Evolutionary conservation across 2,329 filamentous ascomycete species (phyloP).

Genomic region (Monosporascus sp.): DNA sequence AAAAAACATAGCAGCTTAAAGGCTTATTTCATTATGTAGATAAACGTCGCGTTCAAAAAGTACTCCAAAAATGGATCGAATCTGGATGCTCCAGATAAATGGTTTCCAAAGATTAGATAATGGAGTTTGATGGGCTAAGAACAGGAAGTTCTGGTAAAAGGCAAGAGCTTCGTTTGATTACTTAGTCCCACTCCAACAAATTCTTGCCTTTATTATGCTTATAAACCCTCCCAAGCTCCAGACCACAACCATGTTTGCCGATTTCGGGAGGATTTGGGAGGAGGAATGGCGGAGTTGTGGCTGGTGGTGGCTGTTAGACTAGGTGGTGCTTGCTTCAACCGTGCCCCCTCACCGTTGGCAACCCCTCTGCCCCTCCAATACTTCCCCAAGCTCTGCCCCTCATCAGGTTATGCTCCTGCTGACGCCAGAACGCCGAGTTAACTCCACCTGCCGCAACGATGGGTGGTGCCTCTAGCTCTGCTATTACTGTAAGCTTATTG

Average conservation of each 20-base stretch:
- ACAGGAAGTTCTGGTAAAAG: slow-evolving; percentile 12
- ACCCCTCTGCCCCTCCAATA: background rate
- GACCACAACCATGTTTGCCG: too few relatives aligned
- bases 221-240: too few relatives aligned
- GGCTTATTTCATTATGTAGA: too few relatives aligned
- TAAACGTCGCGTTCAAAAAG: too few relatives aligned
- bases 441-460: background rate
- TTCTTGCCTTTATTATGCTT: too few relatives aligned
- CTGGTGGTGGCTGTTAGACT: too few relatives aligned
- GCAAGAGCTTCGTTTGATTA: slow-evolving; percentile 2
- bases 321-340: too few relatives aligned
- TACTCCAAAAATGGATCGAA: slow-evolving; percentile 38
- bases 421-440: background rate
- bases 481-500: background rate
- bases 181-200: slow-evolving; percentile 2
- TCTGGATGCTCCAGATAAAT: slow-evolving; percentile 25
- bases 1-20: too few relatives aligned
- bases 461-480: background rate
- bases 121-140: slow-evolving; percentile 18
- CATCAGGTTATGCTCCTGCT: background rate
- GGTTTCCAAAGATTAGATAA: slow-evolving; percentile 20
- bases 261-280: too few relatives aligned
- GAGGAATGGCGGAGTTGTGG: too few relatives aligned
- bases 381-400: background rate
- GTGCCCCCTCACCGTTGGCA: background rate